Evolutionary conservation across 2,329 filamentous ascomycete genomes (phyloP), one percentile per base, ranked within the genome.

Genomic region (Seiridium unicorne): DNA sequence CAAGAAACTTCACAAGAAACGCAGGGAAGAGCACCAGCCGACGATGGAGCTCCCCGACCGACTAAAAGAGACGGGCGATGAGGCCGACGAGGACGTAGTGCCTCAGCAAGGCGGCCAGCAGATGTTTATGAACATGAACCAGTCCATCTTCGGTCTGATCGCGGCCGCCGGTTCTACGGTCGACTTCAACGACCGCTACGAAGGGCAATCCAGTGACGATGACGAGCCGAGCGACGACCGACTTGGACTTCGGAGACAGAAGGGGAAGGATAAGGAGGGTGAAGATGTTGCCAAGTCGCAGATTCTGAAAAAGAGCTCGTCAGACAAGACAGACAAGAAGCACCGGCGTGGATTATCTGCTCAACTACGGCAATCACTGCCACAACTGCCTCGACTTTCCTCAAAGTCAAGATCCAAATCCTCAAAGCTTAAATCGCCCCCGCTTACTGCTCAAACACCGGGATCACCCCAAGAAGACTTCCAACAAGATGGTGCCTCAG

Each of bases 71-170:
- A 66, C 72, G 48, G 79, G 75, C 63, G 82, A 81, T 59, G 77
- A 83, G 61, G 76, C 76, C 38, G 81, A 83, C 51, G 79, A 84
- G 65, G 79, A 83, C 44, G 75, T 81, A 48, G 65, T 78, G 51
- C 74, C 75, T 4, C 74, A 79, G 2, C 72, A 68, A 7, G 77
- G 80, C 60, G 77, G 76, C 44, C 75, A 78, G 11, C 77, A 81
- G 63, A 79, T 84, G 72, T 82, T 84, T 61, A 79, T 86, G 76
- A 92, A 93, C 70, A 92, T 96, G 88, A 95, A 97, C 74, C 93
- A 97, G 80, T 96, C 92, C 65, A 89, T 98, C 59, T 96, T 97
- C 73, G 93, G 92, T 58, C 86, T 98, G 76, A 93, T 98, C 66
- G 91, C 93, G 5, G 92, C 92, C 13, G 92, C 92, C 44, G 92